Percentiles rank a stretch among this genome's conserved stretches.
These are phyloP conservation scores for Apostasia shenzhenica DNA, from an alignment of 106 monocot genomes.

Conservation along the genomic window DNA sequence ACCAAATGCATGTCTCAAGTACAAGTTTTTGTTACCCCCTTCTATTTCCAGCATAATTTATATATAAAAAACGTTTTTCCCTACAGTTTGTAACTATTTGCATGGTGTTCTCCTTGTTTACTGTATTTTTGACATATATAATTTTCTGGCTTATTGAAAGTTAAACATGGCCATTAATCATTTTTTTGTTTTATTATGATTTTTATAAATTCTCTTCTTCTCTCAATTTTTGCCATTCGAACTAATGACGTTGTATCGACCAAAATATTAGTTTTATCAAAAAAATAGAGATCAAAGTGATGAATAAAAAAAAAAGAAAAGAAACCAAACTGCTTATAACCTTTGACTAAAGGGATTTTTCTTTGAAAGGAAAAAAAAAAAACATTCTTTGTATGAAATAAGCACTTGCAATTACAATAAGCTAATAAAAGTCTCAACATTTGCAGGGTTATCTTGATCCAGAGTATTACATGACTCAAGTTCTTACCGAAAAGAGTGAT, in stretches of 20 bases:
- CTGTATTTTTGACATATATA: no score
- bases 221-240: no score
- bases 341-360: not conserved
- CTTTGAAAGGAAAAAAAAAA: not conserved
- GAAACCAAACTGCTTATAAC: not conserved
- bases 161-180: not conserved
- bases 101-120: no score
- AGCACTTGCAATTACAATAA: not conserved
- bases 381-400: not conserved
- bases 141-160: not conserved
- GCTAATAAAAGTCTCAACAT: not conserved
- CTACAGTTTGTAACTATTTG: not conserved
- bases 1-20: no score
- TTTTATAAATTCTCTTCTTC: no score
- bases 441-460: constrained; percentile 74
- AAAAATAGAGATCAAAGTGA: no score
- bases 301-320: no score
- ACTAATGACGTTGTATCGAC: no score
- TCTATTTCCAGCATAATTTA: not conserved
- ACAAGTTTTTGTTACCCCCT: no score
- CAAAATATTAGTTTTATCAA: no score
- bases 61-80: not conserved
- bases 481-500: constrained; percentile 68
- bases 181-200: no score
- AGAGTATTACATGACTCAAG: constrained; percentile 70